These are phyloP conservation scores for Penicillium malachiteum DNA, from an alignment of 495 filamentous ascomycete species.

Conservation along the genomic window DNA sequence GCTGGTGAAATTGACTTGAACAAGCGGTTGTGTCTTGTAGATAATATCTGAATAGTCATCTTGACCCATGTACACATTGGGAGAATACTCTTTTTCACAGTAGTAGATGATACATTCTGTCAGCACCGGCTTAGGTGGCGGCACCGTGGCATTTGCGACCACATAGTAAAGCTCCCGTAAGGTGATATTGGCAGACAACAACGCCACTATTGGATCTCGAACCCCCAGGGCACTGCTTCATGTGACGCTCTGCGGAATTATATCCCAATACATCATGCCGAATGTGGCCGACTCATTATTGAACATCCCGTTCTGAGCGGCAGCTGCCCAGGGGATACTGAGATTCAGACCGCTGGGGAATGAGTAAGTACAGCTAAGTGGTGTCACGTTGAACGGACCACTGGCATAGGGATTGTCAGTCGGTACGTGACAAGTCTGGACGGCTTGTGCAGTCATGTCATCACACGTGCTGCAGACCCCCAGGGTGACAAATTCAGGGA, in stretches of 20 bases:
- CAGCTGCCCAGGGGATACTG: too few relatives aligned
- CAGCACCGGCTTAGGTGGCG: not conserved
- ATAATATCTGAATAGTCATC: not conserved
- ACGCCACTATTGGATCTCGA: not conserved
- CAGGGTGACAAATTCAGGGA: slow-evolving; percentile 5
- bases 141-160: not conserved
- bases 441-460: slow-evolving; percentile 7
- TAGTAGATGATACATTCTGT: slow-evolving; percentile 3
- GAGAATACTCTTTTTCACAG: slow-evolving; percentile 5
- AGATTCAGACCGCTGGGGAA: too few relatives aligned
- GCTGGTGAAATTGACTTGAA: not conserved
- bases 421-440: slow-evolving; percentile 2
- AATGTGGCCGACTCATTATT: too few relatives aligned
- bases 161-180: not conserved
- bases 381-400: not conserved
- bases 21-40: not conserved
- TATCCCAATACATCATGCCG: too few relatives aligned
- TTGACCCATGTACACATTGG: not conserved
- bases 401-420: not conserved
- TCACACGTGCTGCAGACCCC: slow-evolving; percentile 12
- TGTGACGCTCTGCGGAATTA: too few relatives aligned
- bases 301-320: too few relatives aligned
- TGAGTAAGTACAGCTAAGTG: not conserved
- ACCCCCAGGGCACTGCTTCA: too few relatives aligned
- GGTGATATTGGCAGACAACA: not conserved